Evolutionary conservation across 371 early-diverging fungal genomes (phyloP).

Genomic region (Rhizopus sp.): DNA sequence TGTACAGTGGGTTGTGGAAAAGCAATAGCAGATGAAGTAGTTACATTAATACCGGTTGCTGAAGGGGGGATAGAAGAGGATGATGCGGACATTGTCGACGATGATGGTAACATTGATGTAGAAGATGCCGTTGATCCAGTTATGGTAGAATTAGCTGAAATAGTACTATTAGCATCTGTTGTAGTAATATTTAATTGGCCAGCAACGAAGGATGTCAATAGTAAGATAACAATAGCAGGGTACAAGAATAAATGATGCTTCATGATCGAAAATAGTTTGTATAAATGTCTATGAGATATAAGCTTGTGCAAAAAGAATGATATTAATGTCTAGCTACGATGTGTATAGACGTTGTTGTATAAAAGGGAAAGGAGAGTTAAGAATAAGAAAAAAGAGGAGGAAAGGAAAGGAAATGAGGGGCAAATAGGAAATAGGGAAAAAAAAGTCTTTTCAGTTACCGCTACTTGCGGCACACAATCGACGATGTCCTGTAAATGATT

Average conservation of each 20-base stretch:
- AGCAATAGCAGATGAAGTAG: neutral
- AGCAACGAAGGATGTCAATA: too few species aligned
- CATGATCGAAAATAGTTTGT: too few species aligned
- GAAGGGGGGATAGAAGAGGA: neutral
- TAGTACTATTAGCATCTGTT: too few species aligned
- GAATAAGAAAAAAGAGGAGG: neutral
- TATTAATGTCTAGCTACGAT: too few species aligned
- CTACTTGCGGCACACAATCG: too few species aligned
- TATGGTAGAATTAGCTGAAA: too few species aligned
- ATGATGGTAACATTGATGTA: constrained; percentile 2
- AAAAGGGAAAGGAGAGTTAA: neutral
- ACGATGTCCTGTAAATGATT: too few species aligned
- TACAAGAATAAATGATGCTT: too few species aligned
- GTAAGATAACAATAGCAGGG: too few species aligned
- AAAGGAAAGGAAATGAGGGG: neutral
- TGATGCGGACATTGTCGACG: neutral
- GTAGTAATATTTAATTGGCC: too few species aligned
- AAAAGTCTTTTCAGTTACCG: constrained; percentile 2
- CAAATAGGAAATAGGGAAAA: constrained; percentile 1
- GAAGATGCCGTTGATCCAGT: neutral
- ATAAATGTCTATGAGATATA: too few species aligned
- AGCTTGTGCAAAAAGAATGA: too few species aligned
- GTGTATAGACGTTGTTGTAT: neutral
- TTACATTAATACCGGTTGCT: neutral
- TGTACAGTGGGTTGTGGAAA: constrained; percentile 22